Base-by-base conservation (phyloP, 2,329 filamentous ascomycete genomes). In the Sordariomycetes sp. region DNA sequence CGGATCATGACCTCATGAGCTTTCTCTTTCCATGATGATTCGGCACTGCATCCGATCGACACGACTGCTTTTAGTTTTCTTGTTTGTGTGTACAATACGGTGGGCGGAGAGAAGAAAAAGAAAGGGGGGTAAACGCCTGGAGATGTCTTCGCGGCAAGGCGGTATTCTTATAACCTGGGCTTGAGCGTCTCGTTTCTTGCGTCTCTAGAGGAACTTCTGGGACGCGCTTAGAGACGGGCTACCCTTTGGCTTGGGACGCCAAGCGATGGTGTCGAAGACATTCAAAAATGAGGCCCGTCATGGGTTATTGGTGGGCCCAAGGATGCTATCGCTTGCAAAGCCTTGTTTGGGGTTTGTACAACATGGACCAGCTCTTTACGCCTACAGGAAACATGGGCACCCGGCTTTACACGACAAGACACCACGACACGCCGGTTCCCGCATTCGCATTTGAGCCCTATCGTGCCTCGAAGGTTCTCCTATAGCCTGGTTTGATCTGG, bases 1-100 rank as follows among this genome's bases (percentile, higher is more conserved):
- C 51, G 34, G 56, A 58, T 58, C 35, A 58, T 58, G 56, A 58
- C 50, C 40, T 58, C 46, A 58, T 51, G 56, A 58, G 56, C 43
- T 43, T 58, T 54, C 56, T 20, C 51, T 54, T 58, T 40, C 37
- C 53, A 24, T 32, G 48, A 25, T 54, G 50, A 48, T 54, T 58
- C 24, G 28, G 48, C 56, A 52, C 37, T 54, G 48, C 35, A 34
- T 58, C 52, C 56, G 46, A 20, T 43, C 55, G 35, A 32, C 40
- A 54, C 34, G 40, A 51, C 22, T 22, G 25, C 40, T 54, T 54
- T 6, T 22, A n/a, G 16, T 59, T 55, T 46, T 52, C 40, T 57
- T 20, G 54, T 59, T 51, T 55, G 52, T 54, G 52, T 58, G 56
- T 58, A 58, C 35, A 58, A 51, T 54, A 58, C 37, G 40, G 48